Evolutionary conservation across 1,284 basidiomycete genomes (phyloP), one percentile per base, ranked within the genome.

Genomic region (Erythrobasidium hasegawianum): DNA sequence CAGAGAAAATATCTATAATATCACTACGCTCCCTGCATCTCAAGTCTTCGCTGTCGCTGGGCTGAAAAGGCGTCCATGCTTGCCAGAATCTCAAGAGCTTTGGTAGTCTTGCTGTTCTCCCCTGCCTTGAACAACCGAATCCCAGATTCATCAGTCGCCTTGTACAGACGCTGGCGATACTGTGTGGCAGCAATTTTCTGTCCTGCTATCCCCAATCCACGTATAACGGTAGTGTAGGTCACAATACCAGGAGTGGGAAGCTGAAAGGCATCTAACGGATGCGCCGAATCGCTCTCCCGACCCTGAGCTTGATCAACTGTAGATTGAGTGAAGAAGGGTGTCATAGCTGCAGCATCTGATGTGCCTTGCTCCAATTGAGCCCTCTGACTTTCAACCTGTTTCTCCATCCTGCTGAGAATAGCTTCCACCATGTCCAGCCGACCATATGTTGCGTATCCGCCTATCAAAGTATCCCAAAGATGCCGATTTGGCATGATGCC

Each of bases 171-270:
- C 41, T 29, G 20, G 26, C 50, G 20, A 27, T 54, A 45, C 54
- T 47, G 24, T 14, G 53, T 49, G 14, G 53, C 43, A n/a, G 55
- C 61, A 26, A 53, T 29, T 16, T 41, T 9, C 22, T 52, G 22
- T 24, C 43, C 40, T 2, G 47, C 56, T 24, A 45, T 18, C 3
- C 40, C 39, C 11, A 68, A 41, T 2, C 67, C 67, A 18, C 47
- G 43, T 10, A 68, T 59, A n/a, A 53, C 39, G 9, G 47, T 59
- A 4, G 47, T 56, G 40, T 64, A 68, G 26, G 67, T 64, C 9
- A 55, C 61, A 2, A 62, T 20, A 13, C 27, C 54, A 14, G 67
- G 67, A 0, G 55, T 55, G 41, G 29, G 59, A 27, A 60, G 22
- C 8, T n/a, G 8, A 27, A 62, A 62, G 10, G 7, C 52, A 27